Evolutionary conservation across 2,329 filamentous ascomycete genomes (phyloP), one percentile per base, ranked within the genome.

Genomic region (Pseudogymnoascus sp.): DNA sequence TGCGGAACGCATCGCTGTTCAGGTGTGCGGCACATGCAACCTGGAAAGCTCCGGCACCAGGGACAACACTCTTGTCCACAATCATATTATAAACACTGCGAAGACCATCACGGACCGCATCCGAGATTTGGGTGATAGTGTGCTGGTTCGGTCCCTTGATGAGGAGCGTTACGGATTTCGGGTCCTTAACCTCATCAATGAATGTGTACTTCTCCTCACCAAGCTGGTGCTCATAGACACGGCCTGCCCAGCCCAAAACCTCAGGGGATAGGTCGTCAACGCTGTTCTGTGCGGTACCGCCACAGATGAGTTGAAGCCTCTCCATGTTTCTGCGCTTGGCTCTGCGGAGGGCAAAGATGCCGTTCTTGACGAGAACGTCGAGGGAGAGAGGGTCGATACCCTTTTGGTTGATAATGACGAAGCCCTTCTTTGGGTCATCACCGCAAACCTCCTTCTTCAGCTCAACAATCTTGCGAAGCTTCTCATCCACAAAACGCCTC

Each of bases 321-420:
- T 99, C 95, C 95, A 99, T 99, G 80, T 99, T 99, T 75, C 95
- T 89, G 77, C 95, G 85, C 88, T 99, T 99, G 42, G 95, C 95
- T 75, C 95, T 85, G 72, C 95, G 87, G 67, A 99, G 85, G 62
- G 95, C 95, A 68, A 97, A 86, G 71, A 99, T 99, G 69, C 93
- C 93, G 75, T 99, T 97, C 86, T 99, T 99, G 68, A 95, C 93
- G 64, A 99, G 81, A 11, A 99, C 92, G 72, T 99, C 95, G 69
- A 99, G 83, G 62, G 93, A 97, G 66, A 99, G 82, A 21, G 95
- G 95, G 75, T 99, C 95, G 70, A 99, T 99, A 67, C 95, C 95
- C 83, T 99, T 99, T 78, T 99, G 95, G 82, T 99, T 99, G 78
- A 99, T 91, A 72, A 99, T 88, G 68, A 97, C 95, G 75, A 99